Base-by-base conservation (phyloP, 345 rosid genomes). In the Capsella bursapastoris region DNA sequence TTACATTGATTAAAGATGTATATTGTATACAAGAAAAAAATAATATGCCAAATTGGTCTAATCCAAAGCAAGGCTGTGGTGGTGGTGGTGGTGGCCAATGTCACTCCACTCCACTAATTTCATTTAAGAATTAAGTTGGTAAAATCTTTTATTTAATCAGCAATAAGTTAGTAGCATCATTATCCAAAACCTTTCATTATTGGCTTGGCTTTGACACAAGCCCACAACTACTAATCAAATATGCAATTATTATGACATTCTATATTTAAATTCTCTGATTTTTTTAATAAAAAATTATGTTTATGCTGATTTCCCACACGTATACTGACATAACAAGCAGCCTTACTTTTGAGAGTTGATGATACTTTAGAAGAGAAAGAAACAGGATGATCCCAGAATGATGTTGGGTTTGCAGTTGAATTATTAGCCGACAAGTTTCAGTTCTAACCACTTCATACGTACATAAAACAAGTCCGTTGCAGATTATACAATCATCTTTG, bases 1-100 rank as follows among this genome's bases (percentile, higher is more conserved):
- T 32, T 73, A 29, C 15, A 16, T 57, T 57, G 40, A 11, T 47
- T 31, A 27, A 38, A 45, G 8, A 44, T 51, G 15, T 50, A 57
- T 59, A 34, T 37, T 48, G 14, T 22, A 22, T 22, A 28, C 15
- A 66, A 59, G 7, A 51, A 15, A 18, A 61, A 14, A 22, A 62
- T 35, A 18, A 62, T 45, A 76, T 55, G 70, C 70, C 51, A 76
- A 53, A 69, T 43, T 69, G 13, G 79, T 62, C 64, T 75, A 52
- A 68, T 75, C 74, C 44, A 74, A 75, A 62, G 7, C 13, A 40
- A 70, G 60, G 58, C 0, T 45, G 64, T 62, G 70, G 74, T 69
- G 79, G 79, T 76, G 75, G 64, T 62, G 70, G 74, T 69, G 79
- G 79, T 76, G 75, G 58, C 52, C 75, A 35, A 53, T 44, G 75